Evolutionary conservation across 768 basidiomycete genomes (phyloP), one percentile per base, ranked within the genome.

Genomic region (Leucocoprinus sp.): DNA sequence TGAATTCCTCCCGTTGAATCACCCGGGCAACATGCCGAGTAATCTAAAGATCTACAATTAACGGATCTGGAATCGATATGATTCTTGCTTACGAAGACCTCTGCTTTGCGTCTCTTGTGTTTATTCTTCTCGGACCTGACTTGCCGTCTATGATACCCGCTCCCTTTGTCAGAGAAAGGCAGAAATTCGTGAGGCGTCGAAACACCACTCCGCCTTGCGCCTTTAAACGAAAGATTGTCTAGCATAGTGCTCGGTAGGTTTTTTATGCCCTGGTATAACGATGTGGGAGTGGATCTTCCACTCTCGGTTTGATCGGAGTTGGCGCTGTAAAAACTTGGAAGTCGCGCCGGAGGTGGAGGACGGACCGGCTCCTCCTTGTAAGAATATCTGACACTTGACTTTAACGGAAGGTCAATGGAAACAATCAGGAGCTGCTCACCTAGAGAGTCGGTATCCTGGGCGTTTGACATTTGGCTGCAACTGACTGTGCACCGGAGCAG

Each of bases 1-100:
- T 72, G 64, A 93, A 93, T 46, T 84, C 83, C 57, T 93, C 87
- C 26, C 90, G 72, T 53, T 79, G 77, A 23, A 89, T 73, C 47
- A 91, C 82, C 47, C 83, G 81, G 1, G 88, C 88, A 22, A 91
- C 82, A 53, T 92, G 87, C 43, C 80, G 80, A 18, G 85, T 87
- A 49, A 87, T 88, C 85, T 87, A 37, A 26, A 29, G 44, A 36
- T 45, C n/a, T 45, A n/a, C 17, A 6, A 34, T 33, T 9, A 27
- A 42, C 28, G 31, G 22, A 3, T 2, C 34, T 43, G 38, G 17
- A 44, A 31, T 27, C 35, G 14, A 42, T n/a, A 8, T 5, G 23
- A 45, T 37, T 4, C 28, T 17, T 21, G 65, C 80, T 55, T 56
- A 88, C 87, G 59, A 77, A 90, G 46, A 89, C 74, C 61, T 89